Evolutionary conservation across 2,329 filamentous ascomycete species (phyloP).

Genomic region (Cercospora sesami): DNA sequence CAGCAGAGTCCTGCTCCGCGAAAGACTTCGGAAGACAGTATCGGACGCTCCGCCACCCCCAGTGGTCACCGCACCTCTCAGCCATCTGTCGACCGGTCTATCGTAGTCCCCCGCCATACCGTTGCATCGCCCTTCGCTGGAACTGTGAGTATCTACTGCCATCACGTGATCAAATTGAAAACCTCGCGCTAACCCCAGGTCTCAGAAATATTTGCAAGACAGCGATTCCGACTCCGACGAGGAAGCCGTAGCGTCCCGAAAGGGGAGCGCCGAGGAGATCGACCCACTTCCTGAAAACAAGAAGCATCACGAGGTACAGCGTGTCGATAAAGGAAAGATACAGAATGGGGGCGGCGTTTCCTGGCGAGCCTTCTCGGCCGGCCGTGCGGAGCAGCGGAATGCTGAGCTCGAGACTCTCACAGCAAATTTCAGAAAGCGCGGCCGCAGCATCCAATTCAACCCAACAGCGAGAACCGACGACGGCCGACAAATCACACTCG

Average conservation of each 20-base stretch:
- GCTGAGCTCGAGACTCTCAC: conserved; percentile 39
- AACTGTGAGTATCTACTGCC: conserved; percentile 25
- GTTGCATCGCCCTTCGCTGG: conserved; percentile 40
- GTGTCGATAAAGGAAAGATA: conserved; percentile 37
- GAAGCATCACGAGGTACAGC: conserved; percentile 33
- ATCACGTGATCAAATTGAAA: conserved; percentile 22
- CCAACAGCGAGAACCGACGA: conserved; percentile 39
- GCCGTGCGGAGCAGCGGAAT: conserved; percentile 36
- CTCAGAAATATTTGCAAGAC: conserved; percentile 39
- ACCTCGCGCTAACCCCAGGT: conserved; percentile 24
- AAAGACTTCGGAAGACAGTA: conserved; percentile 24
- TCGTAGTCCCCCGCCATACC: conserved; percentile 33
- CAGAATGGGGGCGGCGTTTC: conserved; percentile 37
- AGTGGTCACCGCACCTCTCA: conserved; percentile 27
- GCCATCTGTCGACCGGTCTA: conserved; percentile 17
- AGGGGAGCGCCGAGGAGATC: conserved; percentile 30
- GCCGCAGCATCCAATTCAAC: conserved; percentile 39
- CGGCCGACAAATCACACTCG: conserved; percentile 35
- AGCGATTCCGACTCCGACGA: conserved; percentile 35
- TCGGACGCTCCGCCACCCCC: conserved; percentile 31
- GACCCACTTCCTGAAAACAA: conserved; percentile 10
- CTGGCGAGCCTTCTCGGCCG: conserved; percentile 40
- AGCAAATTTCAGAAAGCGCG: conserved; percentile 36
- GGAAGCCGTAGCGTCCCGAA: conserved; percentile 34
- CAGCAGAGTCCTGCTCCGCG: conserved; percentile 35